Evolutionary conservation across 495 filamentous ascomycete species (phyloP).

Genomic region (Cercophora samala): DNA sequence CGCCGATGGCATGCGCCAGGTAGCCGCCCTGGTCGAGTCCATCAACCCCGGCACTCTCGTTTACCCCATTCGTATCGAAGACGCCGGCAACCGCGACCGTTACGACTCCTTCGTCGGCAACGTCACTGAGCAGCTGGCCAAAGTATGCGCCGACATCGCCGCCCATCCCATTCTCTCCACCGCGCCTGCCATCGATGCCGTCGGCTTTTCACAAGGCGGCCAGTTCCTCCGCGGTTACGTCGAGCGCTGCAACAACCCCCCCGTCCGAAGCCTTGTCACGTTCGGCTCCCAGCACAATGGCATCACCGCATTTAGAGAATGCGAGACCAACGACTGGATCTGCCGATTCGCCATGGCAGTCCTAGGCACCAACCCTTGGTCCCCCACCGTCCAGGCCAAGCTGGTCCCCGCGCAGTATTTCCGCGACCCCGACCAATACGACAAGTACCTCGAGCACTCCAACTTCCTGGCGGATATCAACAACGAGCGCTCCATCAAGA

Average conservation of each 20-base stretch:
- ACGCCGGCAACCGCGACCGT: constrained; percentile 63
- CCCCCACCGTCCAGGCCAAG: constrained; percentile 64
- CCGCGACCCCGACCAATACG: constrained; percentile 67
- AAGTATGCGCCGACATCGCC: constrained; percentile 78
- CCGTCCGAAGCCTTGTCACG: constrained; percentile 78
- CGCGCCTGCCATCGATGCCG: constrained; percentile 77
- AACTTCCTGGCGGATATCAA: constrained; percentile 99
- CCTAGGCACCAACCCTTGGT: constrained; percentile 73
- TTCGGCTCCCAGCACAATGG: constrained; percentile 95
- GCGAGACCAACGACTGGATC: constrained; percentile 64
- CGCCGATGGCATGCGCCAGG: constrained; percentile 64
- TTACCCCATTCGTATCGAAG: constrained; percentile 73
- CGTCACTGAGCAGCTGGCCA: constrained; percentile 70
- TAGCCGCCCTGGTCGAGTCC: constrained; percentile 65
- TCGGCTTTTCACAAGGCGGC: constrained; percentile 94
- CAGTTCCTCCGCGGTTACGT: constrained; percentile 93
- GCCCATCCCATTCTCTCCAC: constrained; percentile 73
- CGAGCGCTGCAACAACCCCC: constrained; percentile 82
- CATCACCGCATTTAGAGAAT: constrained; percentile 74
- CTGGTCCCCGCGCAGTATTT: constrained; percentile 96
- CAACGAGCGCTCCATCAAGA: constrained; percentile 79
- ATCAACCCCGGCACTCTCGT: constrained; percentile 79
- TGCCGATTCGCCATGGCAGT: constrained; percentile 74
- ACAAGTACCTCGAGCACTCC: constrained; percentile 73
- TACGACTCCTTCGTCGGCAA: constrained; percentile 89